Conservation (phyloP, 345 rosid species). For the Melaleuca alternifolia region DNA sequence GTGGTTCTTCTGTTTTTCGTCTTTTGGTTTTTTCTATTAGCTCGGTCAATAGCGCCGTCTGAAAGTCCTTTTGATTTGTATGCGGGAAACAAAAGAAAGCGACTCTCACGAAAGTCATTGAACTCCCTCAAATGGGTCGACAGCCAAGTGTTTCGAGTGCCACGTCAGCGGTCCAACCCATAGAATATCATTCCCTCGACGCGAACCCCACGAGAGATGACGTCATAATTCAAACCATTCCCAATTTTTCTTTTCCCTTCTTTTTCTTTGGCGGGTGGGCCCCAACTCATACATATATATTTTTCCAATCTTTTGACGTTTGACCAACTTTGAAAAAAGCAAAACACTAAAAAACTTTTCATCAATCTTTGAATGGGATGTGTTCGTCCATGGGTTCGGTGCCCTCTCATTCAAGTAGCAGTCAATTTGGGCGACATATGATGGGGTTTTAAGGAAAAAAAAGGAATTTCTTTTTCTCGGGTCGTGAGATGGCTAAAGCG, state of each 20-base stretch:
- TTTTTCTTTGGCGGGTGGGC: background rate
- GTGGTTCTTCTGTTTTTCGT: no score
- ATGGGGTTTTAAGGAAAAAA: background rate
- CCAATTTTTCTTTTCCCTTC: no score
- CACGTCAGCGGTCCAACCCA: background rate
- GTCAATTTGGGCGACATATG: constrained; percentile 51
- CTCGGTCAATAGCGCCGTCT: background rate
- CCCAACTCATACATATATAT: no score
- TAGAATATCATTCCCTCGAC: background rate
- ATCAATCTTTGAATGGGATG: background rate
- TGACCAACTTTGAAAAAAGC: background rate
- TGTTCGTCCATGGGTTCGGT: background rate
- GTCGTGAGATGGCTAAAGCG: background rate
- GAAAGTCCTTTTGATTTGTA: background rate
- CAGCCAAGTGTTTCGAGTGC: background rate
- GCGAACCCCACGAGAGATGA: background rate
- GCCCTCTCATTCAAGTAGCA: background rate
- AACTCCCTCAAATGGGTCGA: background rate
- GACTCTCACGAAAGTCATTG: background rate
- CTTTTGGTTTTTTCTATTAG: rapidly evolving
- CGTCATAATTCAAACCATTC: background rate
- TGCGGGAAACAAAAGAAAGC: background rate
- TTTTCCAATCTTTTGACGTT: background rate
- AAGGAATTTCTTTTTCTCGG: background rate
- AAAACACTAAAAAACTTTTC: background rate